phyloP scores from a whole-genome alignment of 805 yeast genomes.

The Isabelozyma heimii region DNA sequence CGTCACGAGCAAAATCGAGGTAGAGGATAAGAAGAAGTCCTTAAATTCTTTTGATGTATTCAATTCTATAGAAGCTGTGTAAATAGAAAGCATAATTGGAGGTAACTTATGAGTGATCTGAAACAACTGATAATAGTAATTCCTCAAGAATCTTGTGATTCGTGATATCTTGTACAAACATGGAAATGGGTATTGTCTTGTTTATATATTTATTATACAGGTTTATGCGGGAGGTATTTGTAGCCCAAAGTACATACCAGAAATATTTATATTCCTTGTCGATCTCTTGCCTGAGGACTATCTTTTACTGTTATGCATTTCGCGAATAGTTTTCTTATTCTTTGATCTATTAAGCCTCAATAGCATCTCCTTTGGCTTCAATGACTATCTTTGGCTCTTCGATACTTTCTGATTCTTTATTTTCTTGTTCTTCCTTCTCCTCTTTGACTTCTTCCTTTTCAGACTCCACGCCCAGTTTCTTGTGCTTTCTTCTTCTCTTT shows the following conservation, averaged over 20 bases:
- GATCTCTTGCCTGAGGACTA: no score
- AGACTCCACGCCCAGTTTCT: conserved; percentile 1
- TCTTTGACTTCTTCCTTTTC: not conserved
- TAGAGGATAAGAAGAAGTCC: not conserved
- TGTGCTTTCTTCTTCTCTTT: conserved; percentile 25
- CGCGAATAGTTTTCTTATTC: no score
- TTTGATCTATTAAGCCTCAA: not conserved
- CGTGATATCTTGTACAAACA: not conserved
- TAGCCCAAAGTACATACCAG: no score
- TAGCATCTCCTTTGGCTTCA: not conserved
- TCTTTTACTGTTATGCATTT: no score
- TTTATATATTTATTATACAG: not conserved
- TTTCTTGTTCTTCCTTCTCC: no score
- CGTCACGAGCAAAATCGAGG: not conserved
- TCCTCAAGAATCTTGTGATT: no score
- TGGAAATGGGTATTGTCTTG: not conserved
- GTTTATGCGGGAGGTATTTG: not conserved
- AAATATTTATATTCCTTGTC: no score
- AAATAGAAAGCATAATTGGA: no score
- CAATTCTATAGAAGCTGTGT: not conserved
- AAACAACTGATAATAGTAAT: no score
- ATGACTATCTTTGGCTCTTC: not conserved
- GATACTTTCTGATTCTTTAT: not conserved
- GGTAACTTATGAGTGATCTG: no score
- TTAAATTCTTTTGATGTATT: not conserved